phyloP scores from a whole-genome alignment of 1,139 yeast species.

The Suhomyces maxii region DNA sequence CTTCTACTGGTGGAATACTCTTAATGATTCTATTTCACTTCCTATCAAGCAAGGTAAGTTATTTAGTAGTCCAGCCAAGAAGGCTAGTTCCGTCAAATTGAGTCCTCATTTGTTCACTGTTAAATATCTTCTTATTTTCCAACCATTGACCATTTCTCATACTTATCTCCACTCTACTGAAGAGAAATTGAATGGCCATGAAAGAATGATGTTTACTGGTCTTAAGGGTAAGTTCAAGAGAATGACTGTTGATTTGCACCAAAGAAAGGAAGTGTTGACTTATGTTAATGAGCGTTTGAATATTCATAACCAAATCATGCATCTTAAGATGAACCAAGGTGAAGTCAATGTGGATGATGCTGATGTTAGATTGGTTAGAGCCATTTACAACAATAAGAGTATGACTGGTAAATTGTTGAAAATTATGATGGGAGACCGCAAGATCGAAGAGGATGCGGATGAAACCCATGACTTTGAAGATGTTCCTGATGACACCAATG shows the following conservation, averaged over 20 bases:
- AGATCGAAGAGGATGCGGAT: slow-evolving; percentile 8
- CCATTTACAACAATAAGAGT: slow-evolving; percentile 61
- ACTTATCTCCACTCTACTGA: slow-evolving; percentile 60
- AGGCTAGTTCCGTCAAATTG: slow-evolving; percentile 54
- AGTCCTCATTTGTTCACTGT: slow-evolving; percentile 78
- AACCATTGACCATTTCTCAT: slow-evolving; percentile 75
- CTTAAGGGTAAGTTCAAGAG: slow-evolving; percentile 67
- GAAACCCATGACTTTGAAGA: neutral
- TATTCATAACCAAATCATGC: slow-evolving; percentile 51
- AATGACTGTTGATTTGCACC: slow-evolving; percentile 81
- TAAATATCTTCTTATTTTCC: slow-evolving; percentile 72
- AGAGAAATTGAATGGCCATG: slow-evolving; percentile 42
- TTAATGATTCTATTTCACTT: slow-evolving; percentile 67
- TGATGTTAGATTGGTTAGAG: slow-evolving; percentile 72
- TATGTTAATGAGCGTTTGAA: slow-evolving; percentile 59
- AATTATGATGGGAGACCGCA: slow-evolving; percentile 28
- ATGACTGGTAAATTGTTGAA: slow-evolving; percentile 47
- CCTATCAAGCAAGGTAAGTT: slow-evolving; percentile 76
- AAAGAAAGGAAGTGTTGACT: slow-evolving; percentile 68
- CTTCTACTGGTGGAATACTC: slow-evolving; percentile 79
- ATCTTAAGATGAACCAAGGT: slow-evolving; percentile 72
- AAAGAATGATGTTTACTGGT: slow-evolving; percentile 67
- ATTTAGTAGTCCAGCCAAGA: slow-evolving; percentile 38
- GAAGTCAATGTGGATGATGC: slow-evolving; percentile 70
- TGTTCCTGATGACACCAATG: neutral